These are phyloP conservation scores for Kalaharituber pfeilii DNA, from an alignment of 2,329 filamentous ascomycete genomes.

Conservation along the genomic window DNA sequence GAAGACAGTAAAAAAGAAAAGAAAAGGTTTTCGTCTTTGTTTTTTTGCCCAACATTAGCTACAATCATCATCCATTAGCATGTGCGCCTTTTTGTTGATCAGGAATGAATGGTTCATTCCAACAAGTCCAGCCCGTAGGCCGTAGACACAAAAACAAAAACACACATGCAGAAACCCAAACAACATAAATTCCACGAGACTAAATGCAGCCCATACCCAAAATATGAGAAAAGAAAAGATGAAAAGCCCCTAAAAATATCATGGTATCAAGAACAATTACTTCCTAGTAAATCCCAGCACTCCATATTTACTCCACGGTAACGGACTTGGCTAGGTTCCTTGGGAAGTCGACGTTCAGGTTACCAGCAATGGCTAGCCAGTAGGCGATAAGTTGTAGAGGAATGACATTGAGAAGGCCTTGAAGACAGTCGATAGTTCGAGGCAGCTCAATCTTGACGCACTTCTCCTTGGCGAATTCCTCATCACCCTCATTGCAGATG, in stretches of 20 bases:
- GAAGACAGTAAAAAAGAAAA: too few relatives aligned
- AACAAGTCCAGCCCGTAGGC: too few relatives aligned
- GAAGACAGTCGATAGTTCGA: constrained; percentile 82
- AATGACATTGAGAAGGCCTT: constrained; percentile 94
- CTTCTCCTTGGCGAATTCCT: constrained; percentile 73
- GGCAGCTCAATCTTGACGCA: constrained; percentile 97
- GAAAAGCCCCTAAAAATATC: constrained; percentile 1
- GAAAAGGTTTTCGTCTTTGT: too few relatives aligned
- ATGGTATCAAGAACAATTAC: constrained; percentile 1
- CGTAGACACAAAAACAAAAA: too few relatives aligned
- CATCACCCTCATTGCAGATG: constrained; percentile 83
- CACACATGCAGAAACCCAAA: too few relatives aligned
- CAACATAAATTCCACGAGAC: not conserved
- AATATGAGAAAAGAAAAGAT: not conserved
- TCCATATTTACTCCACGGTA: constrained; percentile 65
- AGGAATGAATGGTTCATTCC: too few relatives aligned
- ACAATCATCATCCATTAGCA: too few relatives aligned
- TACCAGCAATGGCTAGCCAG: constrained; percentile 93
- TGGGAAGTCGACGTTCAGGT: constrained; percentile 94
- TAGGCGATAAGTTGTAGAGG: constrained; percentile 96
- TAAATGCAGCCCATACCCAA: constrained; percentile 1
- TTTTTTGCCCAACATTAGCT: too few relatives aligned
- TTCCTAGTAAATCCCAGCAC: not conserved
- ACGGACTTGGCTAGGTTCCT: constrained; percentile 98
- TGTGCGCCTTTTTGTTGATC: too few relatives aligned